Evolutionary conservation across 768 basidiomycete genomes (phyloP).

Genomic region (Tulasnella sp.): DNA sequence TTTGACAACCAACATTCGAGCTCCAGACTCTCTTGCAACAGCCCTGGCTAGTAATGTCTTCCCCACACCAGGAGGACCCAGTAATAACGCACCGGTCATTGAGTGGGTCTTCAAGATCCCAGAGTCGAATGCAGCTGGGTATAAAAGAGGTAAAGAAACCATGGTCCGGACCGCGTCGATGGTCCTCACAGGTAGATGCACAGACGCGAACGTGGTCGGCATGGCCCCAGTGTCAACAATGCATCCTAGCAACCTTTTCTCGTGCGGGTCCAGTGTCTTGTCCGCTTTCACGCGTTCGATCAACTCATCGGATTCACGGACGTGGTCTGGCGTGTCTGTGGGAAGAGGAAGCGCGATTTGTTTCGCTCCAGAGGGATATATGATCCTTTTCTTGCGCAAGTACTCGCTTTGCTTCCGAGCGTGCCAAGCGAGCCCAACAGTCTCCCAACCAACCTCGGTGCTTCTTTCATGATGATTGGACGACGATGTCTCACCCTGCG

Average conservation of each 20-base stretch:
- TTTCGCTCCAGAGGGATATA: not conserved
- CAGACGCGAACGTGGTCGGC: slow-evolving; percentile 75
- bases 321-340: not conserved
- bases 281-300: slow-evolving; percentile 69
- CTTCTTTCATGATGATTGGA: not conserved
- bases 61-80: slow-evolving; percentile 84
- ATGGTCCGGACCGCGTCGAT: slow-evolving; percentile 88
- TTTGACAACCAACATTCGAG: slow-evolving; percentile 80
- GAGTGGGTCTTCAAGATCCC: slow-evolving; percentile 86
- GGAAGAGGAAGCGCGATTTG: not conserved
- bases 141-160: slow-evolving; percentile 77
- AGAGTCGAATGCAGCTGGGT: slow-evolving; percentile 76
- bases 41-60: slow-evolving; percentile 86
- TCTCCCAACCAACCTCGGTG: not conserved
- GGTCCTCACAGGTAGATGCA: slow-evolving; percentile 78
- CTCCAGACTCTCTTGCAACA: slow-evolving; percentile 86
- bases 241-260: slow-evolving; percentile 66
- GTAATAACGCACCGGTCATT: slow-evolving; percentile 83
- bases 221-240: slow-evolving; percentile 77
- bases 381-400: not conserved
- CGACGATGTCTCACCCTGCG: no score
- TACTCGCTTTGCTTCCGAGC: not conserved
- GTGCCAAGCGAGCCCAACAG: slow-evolving; percentile 1
- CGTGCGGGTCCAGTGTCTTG: slow-evolving; percentile 64
- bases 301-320: slow-evolving; percentile 24